These are phyloP conservation scores for Trichomonas vaginalis DNA, from an alignment of 208 protist species.

Conservation along the genomic window DNA sequence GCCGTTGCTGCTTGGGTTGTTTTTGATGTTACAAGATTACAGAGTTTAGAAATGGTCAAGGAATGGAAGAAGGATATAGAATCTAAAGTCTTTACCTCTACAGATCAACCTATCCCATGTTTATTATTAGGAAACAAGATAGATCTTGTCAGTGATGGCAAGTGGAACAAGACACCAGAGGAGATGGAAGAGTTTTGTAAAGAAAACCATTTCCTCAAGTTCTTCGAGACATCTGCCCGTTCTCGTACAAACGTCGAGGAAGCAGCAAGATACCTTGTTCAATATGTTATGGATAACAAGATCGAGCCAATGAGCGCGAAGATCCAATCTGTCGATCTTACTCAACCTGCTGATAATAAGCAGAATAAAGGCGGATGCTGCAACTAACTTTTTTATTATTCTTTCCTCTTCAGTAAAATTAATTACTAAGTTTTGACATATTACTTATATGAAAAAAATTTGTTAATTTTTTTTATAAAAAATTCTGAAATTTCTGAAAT, in stretches of 20 bases:
- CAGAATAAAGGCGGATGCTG: neutral
- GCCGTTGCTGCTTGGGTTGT: slow-evolving; percentile 8
- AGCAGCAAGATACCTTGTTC: neutral
- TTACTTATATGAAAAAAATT: neutral
- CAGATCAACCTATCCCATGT: neutral
- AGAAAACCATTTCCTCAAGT: neutral
- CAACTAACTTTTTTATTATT: neutral
- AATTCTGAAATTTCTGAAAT: neutral
- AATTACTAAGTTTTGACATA: neutral
- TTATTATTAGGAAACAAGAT: slow-evolving; percentile 22
- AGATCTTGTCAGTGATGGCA: neutral
- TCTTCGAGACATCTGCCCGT: neutral
- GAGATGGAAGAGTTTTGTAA: slow-evolving; percentile 16
- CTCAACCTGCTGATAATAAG: neutral
- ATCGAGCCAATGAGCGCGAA: neutral
- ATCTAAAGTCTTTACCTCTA: slow-evolving; percentile 3
- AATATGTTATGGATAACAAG: neutral
- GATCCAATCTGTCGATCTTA: neutral
- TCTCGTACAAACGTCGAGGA: neutral
- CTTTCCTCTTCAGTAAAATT: neutral
- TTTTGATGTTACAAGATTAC: slow-evolving; percentile 18
- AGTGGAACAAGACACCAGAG: neutral
- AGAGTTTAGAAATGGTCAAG: slow-evolving; percentile 1
- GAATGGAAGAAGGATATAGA: slow-evolving; percentile 27
- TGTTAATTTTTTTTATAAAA: neutral